Conservation (phyloP, 1,139 yeast species). For the Geotrichum armillariae region DNA sequence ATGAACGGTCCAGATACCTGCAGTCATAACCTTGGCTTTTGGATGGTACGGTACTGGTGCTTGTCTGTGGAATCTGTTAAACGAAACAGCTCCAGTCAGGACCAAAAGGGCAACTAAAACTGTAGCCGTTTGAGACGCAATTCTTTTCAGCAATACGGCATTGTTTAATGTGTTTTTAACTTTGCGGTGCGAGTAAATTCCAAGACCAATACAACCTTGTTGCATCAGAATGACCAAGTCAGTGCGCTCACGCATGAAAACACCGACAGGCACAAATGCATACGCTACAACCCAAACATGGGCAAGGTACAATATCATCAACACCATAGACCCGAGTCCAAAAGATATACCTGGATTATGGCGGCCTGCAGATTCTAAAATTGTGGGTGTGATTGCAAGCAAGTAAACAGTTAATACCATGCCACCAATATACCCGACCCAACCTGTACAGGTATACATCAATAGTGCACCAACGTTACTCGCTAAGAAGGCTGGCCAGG, state of each 20-base stretch:
- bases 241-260: slow-evolving; percentile 80
- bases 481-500: slow-evolving; percentile 32
- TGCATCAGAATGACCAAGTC: slow-evolving; percentile 65
- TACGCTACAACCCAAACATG: slow-evolving; percentile 98
- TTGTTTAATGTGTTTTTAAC: slow-evolving; percentile 22
- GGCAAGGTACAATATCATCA: slow-evolving; percentile 62
- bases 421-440: slow-evolving; percentile 87
- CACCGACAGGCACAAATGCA: slow-evolving; percentile 97
- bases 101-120: slow-evolving; percentile 34
- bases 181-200: slow-evolving; percentile 33
- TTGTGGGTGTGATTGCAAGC: slow-evolving; percentile 60
- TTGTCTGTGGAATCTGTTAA: slow-evolving; percentile 57
- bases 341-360: slow-evolving; percentile 60
- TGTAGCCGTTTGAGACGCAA: slow-evolving; percentile 33
- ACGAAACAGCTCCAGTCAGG: slow-evolving; percentile 47
- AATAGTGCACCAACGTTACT: slow-evolving; percentile 47
- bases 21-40: slow-evolving; percentile 73
- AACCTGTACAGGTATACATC: slow-evolving; percentile 57
- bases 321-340: slow-evolving; percentile 53
- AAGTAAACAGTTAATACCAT: slow-evolving; percentile 62
- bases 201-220: slow-evolving; percentile 47
- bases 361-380: slow-evolving; percentile 59
- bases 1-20: slow-evolving; percentile 98
- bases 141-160: slow-evolving; percentile 26
- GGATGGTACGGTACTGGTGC: slow-evolving; percentile 76